Conservation (phyloP, 2,329 filamentous ascomycete species). For the Aspergillus sp. region DNA sequence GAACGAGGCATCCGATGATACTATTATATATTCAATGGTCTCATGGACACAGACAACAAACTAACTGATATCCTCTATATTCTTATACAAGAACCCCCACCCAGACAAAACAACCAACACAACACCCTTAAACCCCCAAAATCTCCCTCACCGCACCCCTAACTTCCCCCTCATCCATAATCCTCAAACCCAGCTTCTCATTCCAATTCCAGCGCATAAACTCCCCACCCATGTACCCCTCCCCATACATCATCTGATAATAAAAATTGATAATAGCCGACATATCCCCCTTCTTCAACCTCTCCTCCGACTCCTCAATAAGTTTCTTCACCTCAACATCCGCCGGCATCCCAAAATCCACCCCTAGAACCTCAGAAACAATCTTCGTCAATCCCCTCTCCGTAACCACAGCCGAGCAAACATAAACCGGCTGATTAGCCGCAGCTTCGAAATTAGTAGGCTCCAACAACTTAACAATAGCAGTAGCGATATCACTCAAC, state of each 20-base stretch:
- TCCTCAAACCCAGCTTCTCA: not conserved
- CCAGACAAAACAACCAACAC: too few relatives aligned
- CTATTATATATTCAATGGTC: too few relatives aligned
- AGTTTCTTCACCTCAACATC: not conserved
- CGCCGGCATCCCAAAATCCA: not conserved
- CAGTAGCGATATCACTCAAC: not conserved
- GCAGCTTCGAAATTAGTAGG: not conserved
- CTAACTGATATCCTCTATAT: too few relatives aligned
- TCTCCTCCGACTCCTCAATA: not conserved
- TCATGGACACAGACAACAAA: too few relatives aligned
- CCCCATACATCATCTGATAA: not conserved
- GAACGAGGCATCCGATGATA: too few relatives aligned
- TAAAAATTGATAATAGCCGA: not conserved
- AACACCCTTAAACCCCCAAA: too few relatives aligned
- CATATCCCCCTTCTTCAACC: not conserved
- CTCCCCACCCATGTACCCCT: not conserved
- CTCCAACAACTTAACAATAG: not conserved
- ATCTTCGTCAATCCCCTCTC: not conserved
- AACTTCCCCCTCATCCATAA: not conserved
- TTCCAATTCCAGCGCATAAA: conserved; percentile 1
- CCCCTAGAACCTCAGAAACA: not conserved
- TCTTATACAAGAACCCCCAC: too few relatives aligned
- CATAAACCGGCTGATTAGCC: not conserved
- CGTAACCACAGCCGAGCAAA: not conserved
- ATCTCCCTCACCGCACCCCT: not conserved